These are phyloP conservation scores for Pseudonitzschia delicatissima DNA, from an alignment of 108 stramenopile genomes.

Conservation along the genomic window DNA sequence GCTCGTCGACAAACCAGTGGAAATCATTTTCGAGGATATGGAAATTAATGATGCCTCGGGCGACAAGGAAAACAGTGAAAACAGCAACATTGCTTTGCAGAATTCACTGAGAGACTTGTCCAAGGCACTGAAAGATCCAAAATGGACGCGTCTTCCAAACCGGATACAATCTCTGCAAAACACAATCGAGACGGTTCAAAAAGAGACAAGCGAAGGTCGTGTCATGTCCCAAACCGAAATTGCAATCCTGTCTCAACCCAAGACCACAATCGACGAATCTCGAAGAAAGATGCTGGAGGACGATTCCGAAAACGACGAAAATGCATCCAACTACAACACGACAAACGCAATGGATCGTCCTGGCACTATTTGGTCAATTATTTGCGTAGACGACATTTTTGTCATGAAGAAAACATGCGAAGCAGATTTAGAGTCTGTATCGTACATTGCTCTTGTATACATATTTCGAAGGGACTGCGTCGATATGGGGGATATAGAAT, in stretches of 20 bases:
- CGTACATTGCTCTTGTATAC: no score
- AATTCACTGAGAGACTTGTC: constrained; percentile 13
- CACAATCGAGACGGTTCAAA: constrained; percentile 28
- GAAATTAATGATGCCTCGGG: background rate
- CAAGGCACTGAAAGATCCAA: constrained; percentile 13
- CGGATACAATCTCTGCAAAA: constrained; percentile 25
- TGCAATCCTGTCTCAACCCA: constrained; percentile 25
- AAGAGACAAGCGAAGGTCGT: constrained; percentile 10
- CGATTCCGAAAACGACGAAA: background rate
- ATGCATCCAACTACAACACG: background rate
- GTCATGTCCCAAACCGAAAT: constrained; percentile 35
- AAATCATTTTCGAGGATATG: background rate
- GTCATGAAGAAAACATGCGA: no score
- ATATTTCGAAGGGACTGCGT: no score
- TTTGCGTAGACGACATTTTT: constrained; percentile 6
- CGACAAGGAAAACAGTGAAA: background rate
- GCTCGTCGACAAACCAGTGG: background rate
- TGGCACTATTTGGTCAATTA: constrained; percentile 20
- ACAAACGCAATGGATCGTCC: constrained; percentile 21
- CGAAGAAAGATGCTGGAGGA: background rate
- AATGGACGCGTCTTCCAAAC: constrained; percentile 24
- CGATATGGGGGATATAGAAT: no score
- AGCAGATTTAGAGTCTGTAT: no score
- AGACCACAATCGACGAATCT: constrained; percentile 12
- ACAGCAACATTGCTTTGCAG: background rate